Percentiles rank a stretch among this genome's conserved stretches.
Conservation (phyloP, 768 basidiomycete genomes). For the Leccinellum rugosiceps region DNA sequence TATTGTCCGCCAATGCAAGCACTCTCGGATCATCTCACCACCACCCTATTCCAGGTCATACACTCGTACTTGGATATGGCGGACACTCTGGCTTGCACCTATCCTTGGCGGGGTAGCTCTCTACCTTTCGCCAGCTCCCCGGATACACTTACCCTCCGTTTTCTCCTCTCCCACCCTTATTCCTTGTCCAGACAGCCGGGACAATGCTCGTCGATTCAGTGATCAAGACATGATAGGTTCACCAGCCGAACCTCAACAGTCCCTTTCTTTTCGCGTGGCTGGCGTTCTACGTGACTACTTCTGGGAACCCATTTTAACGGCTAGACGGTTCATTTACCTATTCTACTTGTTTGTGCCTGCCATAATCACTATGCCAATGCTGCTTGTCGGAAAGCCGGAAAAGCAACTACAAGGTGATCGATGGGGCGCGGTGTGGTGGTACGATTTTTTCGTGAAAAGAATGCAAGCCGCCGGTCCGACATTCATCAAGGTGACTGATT, state of each 20-base stretch:
- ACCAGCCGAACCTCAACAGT: slow-evolving; percentile 58
- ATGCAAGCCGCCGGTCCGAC: slow-evolving; percentile 97
- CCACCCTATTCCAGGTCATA: slow-evolving; percentile 17
- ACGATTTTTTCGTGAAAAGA: slow-evolving; percentile 76
- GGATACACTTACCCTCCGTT: slow-evolving; percentile 43
- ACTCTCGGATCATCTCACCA: slow-evolving; percentile 10
- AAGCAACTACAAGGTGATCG: slow-evolving; percentile 63
- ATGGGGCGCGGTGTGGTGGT: slow-evolving; percentile 99
- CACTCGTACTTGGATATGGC: slow-evolving; percentile 28
- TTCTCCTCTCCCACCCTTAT: slow-evolving; percentile 51
- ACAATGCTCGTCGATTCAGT: slow-evolving; percentile 16
- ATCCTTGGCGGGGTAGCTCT: slow-evolving; percentile 53
- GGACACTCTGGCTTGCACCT: slow-evolving; percentile 52
- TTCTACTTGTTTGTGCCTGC: slow-evolving; percentile 85
- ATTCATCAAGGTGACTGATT: slow-evolving; percentile 78
- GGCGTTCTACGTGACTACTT: slow-evolving; percentile 54
- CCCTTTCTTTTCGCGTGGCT: slow-evolving; percentile 43
- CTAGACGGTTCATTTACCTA: slow-evolving; percentile 78
- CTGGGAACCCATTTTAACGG: slow-evolving; percentile 84
- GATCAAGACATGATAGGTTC: slow-evolving; percentile 51
- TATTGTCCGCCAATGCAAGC: slow-evolving; percentile 2
- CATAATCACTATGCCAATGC: slow-evolving; percentile 77
- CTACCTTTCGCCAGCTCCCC: slow-evolving; percentile 43
- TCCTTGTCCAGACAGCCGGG: slow-evolving; percentile 33
- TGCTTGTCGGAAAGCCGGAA: slow-evolving; percentile 62